phyloP scores from a whole-genome alignment of 345 rosid species.

The Melaleuca quinquenervia region DNA sequence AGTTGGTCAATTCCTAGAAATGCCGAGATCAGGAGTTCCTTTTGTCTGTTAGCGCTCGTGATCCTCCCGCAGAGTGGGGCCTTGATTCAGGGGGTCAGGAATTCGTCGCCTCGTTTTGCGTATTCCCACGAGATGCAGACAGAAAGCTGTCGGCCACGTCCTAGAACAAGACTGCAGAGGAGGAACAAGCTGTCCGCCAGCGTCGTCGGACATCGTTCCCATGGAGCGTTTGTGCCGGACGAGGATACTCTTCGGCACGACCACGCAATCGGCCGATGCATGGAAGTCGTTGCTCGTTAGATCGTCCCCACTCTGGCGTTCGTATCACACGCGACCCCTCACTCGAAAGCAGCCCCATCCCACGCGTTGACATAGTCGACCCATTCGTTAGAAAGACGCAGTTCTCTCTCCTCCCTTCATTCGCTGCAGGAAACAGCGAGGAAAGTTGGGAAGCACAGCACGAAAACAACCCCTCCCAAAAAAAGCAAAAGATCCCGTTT shows the following conservation, averaged over 20 bases:
- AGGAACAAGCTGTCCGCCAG: neutral
- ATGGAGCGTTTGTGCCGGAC: rapidly evolving
- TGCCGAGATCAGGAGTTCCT: neutral
- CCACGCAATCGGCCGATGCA: neutral
- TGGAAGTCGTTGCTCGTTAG: neutral
- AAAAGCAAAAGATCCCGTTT: neutral
- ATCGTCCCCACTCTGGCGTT: neutral
- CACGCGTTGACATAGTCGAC: neutral
- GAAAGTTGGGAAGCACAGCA: neutral
- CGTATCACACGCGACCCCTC: neutral
- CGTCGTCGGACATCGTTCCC: neutral
- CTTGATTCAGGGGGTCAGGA: neutral
- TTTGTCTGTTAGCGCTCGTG: neutral
- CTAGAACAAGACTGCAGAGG: neutral
- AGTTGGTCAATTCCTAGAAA: neutral
- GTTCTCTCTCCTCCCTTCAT: neutral
- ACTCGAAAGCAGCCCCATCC: neutral
- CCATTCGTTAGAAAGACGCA: neutral
- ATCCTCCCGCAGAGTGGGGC: neutral
- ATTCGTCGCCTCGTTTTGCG: neutral
- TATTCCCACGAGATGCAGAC: neutral
- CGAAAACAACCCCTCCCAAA: neutral
- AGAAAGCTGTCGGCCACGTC: neutral
- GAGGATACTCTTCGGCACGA: neutral
- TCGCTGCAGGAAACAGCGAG: neutral